phyloP scores from a whole-genome alignment of 192 early-diverging fungal genomes.

The Umbelopsis sp. region DNA sequence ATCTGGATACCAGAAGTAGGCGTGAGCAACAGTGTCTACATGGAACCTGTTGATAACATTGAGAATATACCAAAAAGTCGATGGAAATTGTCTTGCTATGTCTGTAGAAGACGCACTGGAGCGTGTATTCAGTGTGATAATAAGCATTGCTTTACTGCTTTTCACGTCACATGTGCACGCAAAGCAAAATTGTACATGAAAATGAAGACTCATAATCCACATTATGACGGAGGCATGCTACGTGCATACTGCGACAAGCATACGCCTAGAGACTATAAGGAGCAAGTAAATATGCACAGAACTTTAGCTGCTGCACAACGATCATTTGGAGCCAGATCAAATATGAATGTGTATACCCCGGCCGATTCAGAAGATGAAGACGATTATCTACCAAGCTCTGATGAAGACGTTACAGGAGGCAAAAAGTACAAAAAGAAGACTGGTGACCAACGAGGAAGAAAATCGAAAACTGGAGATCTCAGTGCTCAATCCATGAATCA shows the following conservation, averaged over 20 bases:
- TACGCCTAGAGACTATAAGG: slow-evolving; percentile 69
- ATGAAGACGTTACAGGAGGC: slow-evolving; percentile 17
- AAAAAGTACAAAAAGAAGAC: slow-evolving; percentile 2
- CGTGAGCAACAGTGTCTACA: slow-evolving; percentile 88
- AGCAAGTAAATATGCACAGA: slow-evolving; percentile 47
- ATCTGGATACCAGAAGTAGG: slow-evolving; percentile 96
- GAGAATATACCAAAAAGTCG: slow-evolving; percentile 87
- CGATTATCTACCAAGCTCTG: slow-evolving; percentile 5
- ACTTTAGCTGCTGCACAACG: slow-evolving; percentile 36
- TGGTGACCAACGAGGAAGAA: not conserved
- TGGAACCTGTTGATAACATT: slow-evolving; percentile 97
- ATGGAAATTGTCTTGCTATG: slow-evolving; percentile 86
- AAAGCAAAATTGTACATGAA: slow-evolving; percentile 88
- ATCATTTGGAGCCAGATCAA: slow-evolving; percentile 22
- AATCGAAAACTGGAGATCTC: not conserved
- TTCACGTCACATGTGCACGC: slow-evolving; percentile 93
- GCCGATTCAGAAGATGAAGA: slow-evolving; percentile 44
- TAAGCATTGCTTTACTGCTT: slow-evolving; percentile 86
- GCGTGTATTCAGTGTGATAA: slow-evolving; percentile 96
- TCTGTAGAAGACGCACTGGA: slow-evolving; percentile 82
- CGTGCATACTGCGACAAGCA: slow-evolving; percentile 91
- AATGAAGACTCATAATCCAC: slow-evolving; percentile 61
- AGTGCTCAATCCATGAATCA: slow-evolving; percentile 9
- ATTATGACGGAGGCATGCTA: slow-evolving; percentile 63
- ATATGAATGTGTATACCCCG: not conserved